Base-by-base conservation (phyloP, 257 asterid species). In the Oldenlandia corymbosa region DNA sequence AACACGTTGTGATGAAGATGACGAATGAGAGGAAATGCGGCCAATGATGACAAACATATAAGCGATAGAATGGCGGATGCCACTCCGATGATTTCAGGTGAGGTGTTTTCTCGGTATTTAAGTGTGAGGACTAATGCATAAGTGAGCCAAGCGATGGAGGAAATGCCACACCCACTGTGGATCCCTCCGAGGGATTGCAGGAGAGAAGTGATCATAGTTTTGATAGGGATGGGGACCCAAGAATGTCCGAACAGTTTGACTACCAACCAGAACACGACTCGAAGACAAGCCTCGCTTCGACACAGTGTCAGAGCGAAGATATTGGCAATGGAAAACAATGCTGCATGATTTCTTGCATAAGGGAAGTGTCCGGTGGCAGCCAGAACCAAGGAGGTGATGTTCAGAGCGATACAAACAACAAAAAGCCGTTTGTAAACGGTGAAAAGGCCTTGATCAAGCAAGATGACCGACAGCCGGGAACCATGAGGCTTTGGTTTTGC, bases 1-100 rank as follows among this genome's bases (percentile, higher is more conserved):
- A 87, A 87, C 9, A 83, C 78, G 67, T 87, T 87, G 73, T 84
- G 95, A 60, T 87, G 95, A 71, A 87, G 95, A 75, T 87, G 92
- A 42, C 95, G 95, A 60, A 87, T 72, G 5, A 87, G 86, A 0
- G 95, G 92, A 58, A 87, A 82, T 30, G 92, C 95, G 0, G 90
- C 92, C 7, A 84, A 65, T 16, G 72, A 71, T 2, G 90, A 84
- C 31, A 87, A 63, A 60, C 60, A 70, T 2, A 87, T 78, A 14
- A 84, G 90, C 0, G 68, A 70, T 7, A 87, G 88, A 39, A 87
- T 87, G 14, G 81, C 48, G 6, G 75, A 70, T 0, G 92, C 83
- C 36, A 84, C 83, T 14, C 37, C 76, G 60, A 82, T 55, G 49
- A 83, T 83, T 34, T 67, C 90, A 0, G 71, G 67, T 0, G 95